Evolutionary conservation across 2,329 filamentous ascomycete genomes (phyloP).

Genomic region (Hymenoscyphus occultus): DNA sequence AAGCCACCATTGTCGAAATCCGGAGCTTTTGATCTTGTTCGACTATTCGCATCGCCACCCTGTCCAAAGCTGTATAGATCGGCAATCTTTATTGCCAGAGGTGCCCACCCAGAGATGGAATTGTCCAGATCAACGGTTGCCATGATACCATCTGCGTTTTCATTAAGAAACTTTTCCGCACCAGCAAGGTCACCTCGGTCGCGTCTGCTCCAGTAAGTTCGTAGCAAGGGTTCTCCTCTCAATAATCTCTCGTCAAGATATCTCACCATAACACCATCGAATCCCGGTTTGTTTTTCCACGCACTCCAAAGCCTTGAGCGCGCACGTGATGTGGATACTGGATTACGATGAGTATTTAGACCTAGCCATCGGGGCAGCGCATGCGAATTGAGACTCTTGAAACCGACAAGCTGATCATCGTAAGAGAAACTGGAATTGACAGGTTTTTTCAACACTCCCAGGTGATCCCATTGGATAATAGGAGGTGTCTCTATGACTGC

Average conservation of each 20-base stretch:
- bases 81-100: slow-evolving; percentile 38
- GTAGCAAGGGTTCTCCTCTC: slow-evolving; percentile 41
- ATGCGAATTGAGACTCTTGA: slow-evolving; percentile 37
- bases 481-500: slow-evolving; percentile 49
- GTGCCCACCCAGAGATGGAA: slow-evolving; percentile 36
- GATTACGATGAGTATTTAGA: slow-evolving; percentile 39
- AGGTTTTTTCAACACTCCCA: slow-evolving; percentile 44
- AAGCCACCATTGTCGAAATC: slow-evolving; percentile 43
- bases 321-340: slow-evolving; percentile 43
- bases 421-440: slow-evolving; percentile 43
- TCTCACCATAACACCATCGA: slow-evolving; percentile 46
- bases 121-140: slow-evolving; percentile 37
- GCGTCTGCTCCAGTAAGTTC: slow-evolving; percentile 41
- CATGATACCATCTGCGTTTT: slow-evolving; percentile 36
- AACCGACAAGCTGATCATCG: slow-evolving; percentile 51
- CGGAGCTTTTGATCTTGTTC: slow-evolving; percentile 39
- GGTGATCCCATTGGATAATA: slow-evolving; percentile 50
- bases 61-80: slow-evolving; percentile 41
- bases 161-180: slow-evolving; percentile 43
- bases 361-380: slow-evolving; percentile 37
- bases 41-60: slow-evolving; percentile 39
- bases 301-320: slow-evolving; percentile 46
- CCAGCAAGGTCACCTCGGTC: slow-evolving; percentile 39
- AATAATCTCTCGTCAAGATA: slow-evolving; percentile 47
- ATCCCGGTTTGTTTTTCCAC: slow-evolving; percentile 44